Base-by-base conservation (phyloP, 2,329 filamentous ascomycete genomes). In the Hypoxylon sp. region DNA sequence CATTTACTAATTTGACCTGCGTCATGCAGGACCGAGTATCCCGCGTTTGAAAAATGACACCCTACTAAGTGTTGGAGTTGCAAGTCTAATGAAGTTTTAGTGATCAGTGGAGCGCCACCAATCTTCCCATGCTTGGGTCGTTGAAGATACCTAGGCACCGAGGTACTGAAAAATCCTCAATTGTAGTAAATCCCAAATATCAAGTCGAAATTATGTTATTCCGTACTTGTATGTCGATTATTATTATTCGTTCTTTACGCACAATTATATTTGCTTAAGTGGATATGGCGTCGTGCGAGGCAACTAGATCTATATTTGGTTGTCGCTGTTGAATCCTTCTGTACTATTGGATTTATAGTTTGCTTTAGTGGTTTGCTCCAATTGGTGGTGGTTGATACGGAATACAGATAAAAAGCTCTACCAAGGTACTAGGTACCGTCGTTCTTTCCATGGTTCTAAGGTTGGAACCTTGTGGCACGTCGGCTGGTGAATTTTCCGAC, bases 401-500 rank as follows among this genome's bases (percentile, higher is more conserved):
- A n/a, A n/a, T n/a, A n/a, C n/a, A 59, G 46, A 59, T 59, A 59
- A 34, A n/a, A 21, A 60, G 56, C 47, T 52, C 16, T 50, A 51
- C 46, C 55, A 16, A 34, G 11, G 39, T 61, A 61, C 41, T 47
- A 23, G 29, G 39, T 53, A 46, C 29, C 14, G 11, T 34, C 9
- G 14, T n/a, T 27, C 43, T n/a, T 32, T n/a, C 25, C 46, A 23
- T 30, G 12, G 5, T n/a, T n/a, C n/a, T n/a, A n/a, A n/a, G n/a
- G n/a, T n/a, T 19, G n/a, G 46, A 25, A 29, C 11, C 7, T 46
- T 46, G 53, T 46, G 21, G 46, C 45, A 54, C 16, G 34, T 69
- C 69, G 69, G 69, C 61, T 54, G 41, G 54, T 53, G 51, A 63
- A 68, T 71, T 70, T 67, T 69, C 69, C 62, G 67, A 54, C 21